Evolutionary conservation across 1,284 basidiomycete genomes (phyloP), one percentile per base, ranked within the genome.

Genomic region (Heterobasidion parviporum): DNA sequence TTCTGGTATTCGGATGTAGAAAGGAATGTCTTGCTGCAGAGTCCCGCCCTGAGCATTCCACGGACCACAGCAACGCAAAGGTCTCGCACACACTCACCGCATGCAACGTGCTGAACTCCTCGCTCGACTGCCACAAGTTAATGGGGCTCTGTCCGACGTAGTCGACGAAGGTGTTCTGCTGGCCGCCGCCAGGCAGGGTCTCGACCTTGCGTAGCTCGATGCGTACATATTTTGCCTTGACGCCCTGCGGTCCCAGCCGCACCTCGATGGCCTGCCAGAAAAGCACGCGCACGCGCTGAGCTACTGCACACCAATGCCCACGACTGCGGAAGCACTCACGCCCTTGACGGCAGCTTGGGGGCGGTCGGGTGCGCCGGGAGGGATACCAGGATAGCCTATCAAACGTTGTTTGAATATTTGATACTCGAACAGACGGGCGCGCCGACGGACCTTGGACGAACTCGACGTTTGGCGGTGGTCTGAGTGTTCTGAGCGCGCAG

Each of bases 171-270:
- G 83, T 83, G 69, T 84, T 87, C 26, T 75, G 70, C 59, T 76
- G 72, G 9, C 85, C 83, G 10, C 85, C 83, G 16, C 82, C 82
- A 1, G 89, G 89, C 49, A 92, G 75, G 1, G 81, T 85, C 71
- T 95, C 92, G 47, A 92, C 82, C 73, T 92, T 93, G 63, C 89
- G 82, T 65, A 94, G 76, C 71, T 94, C 91, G 59, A 94, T 83
- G 61, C 87, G 83, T 33, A 95, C 85, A 85, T 89, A 94, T 71
- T 92, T 92, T 26, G 89, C 89, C 74, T 92, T 94, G 64, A 89
- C 81, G n/a, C 87, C 86, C 61, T 81, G 75, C 3, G 77, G 74
- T 9, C 82, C 84, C 18, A 85, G 75, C 38, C 92, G 83, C 8
- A 94, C 79, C 70, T 94, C 92, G 58, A 94, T 79, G n/a, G 87